Conservation (phyloP, 352 stramenopile genomes). For the Phytophthora agathidicida region DNA sequence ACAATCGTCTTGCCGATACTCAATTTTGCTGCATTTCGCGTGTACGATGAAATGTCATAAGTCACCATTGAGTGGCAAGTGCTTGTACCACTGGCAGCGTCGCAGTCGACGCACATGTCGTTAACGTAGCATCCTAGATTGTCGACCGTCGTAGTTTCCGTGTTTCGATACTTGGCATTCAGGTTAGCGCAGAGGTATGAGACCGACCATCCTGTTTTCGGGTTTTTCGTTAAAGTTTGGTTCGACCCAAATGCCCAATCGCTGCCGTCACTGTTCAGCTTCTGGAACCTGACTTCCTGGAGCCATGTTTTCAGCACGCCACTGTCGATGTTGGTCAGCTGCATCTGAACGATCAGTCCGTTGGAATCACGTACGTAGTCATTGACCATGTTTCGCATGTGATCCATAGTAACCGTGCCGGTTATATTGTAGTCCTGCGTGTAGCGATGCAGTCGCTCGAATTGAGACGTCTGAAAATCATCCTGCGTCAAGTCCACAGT, state of each 20-base stretch:
- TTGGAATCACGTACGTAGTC: slow-evolving; percentile 80
- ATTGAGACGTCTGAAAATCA: slow-evolving; percentile 77
- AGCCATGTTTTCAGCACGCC: slow-evolving; percentile 57
- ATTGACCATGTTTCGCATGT: slow-evolving; percentile 65
- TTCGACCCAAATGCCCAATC: slow-evolving; percentile 52
- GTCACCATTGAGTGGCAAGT: slow-evolving; percentile 73
- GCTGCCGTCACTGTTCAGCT: slow-evolving; percentile 41
- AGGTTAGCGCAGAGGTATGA: slow-evolving; percentile 54
- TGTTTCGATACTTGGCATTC: slow-evolving; percentile 47
- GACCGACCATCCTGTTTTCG: slow-evolving; percentile 75
- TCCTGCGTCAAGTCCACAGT: slow-evolving; percentile 71
- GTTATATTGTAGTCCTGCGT: slow-evolving; percentile 83
- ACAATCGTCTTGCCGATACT: slow-evolving; percentile 90
- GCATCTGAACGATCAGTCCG: slow-evolving; percentile 70
- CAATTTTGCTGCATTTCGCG: slow-evolving; percentile 47
- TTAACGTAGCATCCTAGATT: slow-evolving; percentile 75
- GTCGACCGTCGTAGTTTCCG: slow-evolving; percentile 65
- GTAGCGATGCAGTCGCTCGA: slow-evolving; percentile 84
- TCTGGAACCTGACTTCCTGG: slow-evolving; percentile 60
- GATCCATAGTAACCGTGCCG: slow-evolving; percentile 46
- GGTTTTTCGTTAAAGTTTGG: slow-evolving; percentile 56
- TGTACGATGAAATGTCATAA: slow-evolving; percentile 73
- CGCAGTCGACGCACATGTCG: slow-evolving; percentile 63
- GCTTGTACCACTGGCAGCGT: slow-evolving; percentile 35
- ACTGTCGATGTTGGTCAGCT: slow-evolving; percentile 57